Conservation (phyloP, 1,284 basidiomycete genomes). For the Somion occarium region DNA sequence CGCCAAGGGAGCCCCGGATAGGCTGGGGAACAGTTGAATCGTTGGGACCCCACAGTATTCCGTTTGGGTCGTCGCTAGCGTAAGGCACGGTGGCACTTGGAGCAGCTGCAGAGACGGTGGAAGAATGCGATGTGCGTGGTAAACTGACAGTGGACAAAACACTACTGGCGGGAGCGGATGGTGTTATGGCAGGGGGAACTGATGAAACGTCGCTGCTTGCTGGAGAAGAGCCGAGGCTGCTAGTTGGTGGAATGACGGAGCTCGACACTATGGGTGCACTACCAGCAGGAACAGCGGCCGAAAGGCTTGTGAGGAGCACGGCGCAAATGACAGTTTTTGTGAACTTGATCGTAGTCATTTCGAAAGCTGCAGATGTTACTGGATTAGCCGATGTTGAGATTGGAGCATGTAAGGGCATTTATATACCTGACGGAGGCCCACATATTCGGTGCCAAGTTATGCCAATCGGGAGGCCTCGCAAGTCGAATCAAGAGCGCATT, state of each 20-base stretch:
- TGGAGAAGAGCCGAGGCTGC: constrained; percentile 3
- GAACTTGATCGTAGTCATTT: constrained; percentile 17
- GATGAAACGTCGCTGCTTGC: background rate
- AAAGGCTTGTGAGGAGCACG: constrained; percentile 14
- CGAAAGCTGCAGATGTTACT: constrained; percentile 3
- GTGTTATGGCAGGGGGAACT: no score
- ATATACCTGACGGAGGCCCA: constrained; percentile 7
- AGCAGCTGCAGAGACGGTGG: constrained; percentile 6
- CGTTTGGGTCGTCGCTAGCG: constrained; percentile 50
- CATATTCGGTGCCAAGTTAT: background rate
- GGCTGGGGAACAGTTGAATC: constrained; percentile 28
- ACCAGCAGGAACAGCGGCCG: constrained; percentile 15
- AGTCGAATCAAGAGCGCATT: background rate
- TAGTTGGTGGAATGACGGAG: constrained; percentile 8
- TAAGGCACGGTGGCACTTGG: constrained; percentile 36
- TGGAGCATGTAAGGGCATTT: constrained; percentile 2
- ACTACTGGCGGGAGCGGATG: background rate
- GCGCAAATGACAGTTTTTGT: constrained; percentile 17
- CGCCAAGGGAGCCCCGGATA: constrained; percentile 42
- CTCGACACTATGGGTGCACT: constrained; percentile 8
- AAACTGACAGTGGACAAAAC: background rate
- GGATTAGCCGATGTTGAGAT: constrained; percentile 13
- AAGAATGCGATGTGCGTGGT: background rate
- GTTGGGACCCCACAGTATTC: constrained; percentile 32
- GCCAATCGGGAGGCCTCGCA: background rate